Evolutionary conservation across 129 eudicot genomes (phyloP).

Genomic region (Pseudognaphalium luteoalbum): DNA sequence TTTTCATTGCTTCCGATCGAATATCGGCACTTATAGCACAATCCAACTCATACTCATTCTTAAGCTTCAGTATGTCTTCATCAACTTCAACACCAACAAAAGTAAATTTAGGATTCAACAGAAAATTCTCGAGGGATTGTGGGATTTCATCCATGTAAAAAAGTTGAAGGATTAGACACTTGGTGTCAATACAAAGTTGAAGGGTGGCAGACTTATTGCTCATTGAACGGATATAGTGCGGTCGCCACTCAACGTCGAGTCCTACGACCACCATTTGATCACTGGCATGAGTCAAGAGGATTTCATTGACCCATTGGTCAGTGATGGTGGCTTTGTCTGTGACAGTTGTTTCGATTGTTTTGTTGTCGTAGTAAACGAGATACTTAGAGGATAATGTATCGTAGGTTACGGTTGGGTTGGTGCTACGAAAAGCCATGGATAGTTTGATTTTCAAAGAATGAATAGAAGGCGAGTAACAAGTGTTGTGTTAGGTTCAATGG

Average conservation of each 20-base stretch:
- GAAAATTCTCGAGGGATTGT: constrained; percentile 42
- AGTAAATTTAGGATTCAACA: constrained; percentile 44
- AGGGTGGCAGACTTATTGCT: constrained; percentile 67
- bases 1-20: constrained; percentile 38
- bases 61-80: constrained; percentile 49
- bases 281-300: constrained; percentile 21
- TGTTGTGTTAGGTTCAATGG: background rate
- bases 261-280: constrained; percentile 56
- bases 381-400: constrained; percentile 36
- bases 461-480: background rate
- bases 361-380: constrained; percentile 40
- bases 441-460: background rate
- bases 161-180: constrained; percentile 68
- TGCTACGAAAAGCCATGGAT: constrained; percentile 26
- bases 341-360: constrained; percentile 55
- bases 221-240: constrained; percentile 39
- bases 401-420: constrained; percentile 38
- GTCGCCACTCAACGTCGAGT: constrained; percentile 70
- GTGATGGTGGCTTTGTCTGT: constrained; percentile 43
- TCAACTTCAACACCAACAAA: constrained; percentile 66
- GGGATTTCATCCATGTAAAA: constrained; percentile 68
- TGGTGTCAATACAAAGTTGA: constrained; percentile 54
- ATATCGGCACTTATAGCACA: constrained; percentile 40
- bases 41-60: constrained; percentile 57
- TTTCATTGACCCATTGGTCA: constrained; percentile 38